Evolutionary conservation across 2,329 filamentous ascomycete species (phyloP).

Genomic region (Acrocalymma vagum): DNA sequence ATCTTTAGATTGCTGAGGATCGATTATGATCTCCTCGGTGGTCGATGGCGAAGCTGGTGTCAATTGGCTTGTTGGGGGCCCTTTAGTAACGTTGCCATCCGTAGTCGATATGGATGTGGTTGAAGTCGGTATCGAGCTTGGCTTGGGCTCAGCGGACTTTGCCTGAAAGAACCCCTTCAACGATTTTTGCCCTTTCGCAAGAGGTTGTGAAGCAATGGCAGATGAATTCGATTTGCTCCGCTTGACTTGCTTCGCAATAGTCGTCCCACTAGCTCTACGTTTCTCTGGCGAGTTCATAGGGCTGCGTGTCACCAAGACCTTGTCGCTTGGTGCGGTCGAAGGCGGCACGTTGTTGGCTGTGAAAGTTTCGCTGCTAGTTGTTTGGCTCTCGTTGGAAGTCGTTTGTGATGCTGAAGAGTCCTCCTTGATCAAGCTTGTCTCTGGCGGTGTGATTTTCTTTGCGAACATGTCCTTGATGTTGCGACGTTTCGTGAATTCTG

Average conservation of each 20-base stretch:
- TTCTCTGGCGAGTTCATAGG: conserved; percentile 40
- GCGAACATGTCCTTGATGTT: conserved; percentile 95
- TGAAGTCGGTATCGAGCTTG: conserved; percentile 8
- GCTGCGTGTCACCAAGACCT: conserved; percentile 11
- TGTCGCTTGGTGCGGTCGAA: conserved; percentile 10
- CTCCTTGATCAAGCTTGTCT: conserved; percentile 7
- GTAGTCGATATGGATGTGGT: conserved; percentile 7
- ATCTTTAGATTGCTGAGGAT: conserved; percentile 66
- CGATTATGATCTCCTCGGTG: conserved; percentile 19
- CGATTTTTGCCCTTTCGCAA: conserved; percentile 64
- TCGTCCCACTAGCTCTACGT: conserved; percentile 29
- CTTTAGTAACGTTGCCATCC: conserved; percentile 4
- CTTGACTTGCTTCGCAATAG: conserved; percentile 50
- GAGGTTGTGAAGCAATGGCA: conserved; percentile 24
- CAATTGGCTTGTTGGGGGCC: conserved; percentile 7
- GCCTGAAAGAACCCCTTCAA: conserved; percentile 77
- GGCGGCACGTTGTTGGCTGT: conserved; percentile 6
- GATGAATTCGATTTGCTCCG: conserved; percentile 56
- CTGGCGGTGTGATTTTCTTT: conserved; percentile 33
- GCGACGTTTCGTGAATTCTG: conserved; percentile 84
- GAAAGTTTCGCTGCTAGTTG: conserved; percentile 6
- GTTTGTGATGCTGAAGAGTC: conserved; percentile 9
- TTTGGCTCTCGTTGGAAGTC: conserved; percentile 8
- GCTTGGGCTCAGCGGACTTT: conserved; percentile 15
- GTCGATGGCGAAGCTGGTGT: conserved; percentile 6